phyloP scores from a whole-genome alignment of 106 monocot species.

The Gastrodia elata region DNA sequence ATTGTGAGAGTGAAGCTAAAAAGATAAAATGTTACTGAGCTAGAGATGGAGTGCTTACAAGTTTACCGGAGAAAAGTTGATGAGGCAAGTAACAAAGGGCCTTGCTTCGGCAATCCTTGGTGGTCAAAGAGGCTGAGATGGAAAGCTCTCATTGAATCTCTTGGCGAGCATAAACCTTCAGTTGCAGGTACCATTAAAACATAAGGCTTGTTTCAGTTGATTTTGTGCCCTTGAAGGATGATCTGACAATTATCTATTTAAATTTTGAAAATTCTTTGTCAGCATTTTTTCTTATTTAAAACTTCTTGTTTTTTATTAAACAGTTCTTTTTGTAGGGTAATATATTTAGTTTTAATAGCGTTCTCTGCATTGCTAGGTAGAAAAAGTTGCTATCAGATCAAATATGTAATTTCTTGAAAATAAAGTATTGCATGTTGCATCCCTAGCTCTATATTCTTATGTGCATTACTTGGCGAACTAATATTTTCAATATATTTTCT shows the following conservation, averaged over 20 bases:
- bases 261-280: too few species aligned
- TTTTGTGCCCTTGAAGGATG: background rate
- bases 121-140: slow-evolving; percentile 59
- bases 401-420: background rate
- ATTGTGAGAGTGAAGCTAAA: slow-evolving; percentile 41
- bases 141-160: slow-evolving; percentile 39
- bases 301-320: background rate
- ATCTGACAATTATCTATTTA: background rate
- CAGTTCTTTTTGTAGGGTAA: background rate
- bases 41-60: slow-evolving; percentile 67
- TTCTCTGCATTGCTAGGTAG: background rate
- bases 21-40: slow-evolving; percentile 40
- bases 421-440: background rate
- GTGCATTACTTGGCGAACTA: background rate
- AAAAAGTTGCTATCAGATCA: background rate
- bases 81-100: slow-evolving; percentile 31
- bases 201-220: background rate
- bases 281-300: too few species aligned
- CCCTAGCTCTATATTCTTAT: background rate
- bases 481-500: background rate
- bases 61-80: slow-evolving; percentile 51
- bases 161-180: slow-evolving; percentile 46
- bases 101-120: slow-evolving; percentile 40
- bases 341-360: background rate
- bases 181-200: slow-evolving; percentile 21